These are phyloP conservation scores for Gracilariopsis chorda DNA, from an alignment of 23 red algal genomes.

Conservation along the genomic window DNA sequence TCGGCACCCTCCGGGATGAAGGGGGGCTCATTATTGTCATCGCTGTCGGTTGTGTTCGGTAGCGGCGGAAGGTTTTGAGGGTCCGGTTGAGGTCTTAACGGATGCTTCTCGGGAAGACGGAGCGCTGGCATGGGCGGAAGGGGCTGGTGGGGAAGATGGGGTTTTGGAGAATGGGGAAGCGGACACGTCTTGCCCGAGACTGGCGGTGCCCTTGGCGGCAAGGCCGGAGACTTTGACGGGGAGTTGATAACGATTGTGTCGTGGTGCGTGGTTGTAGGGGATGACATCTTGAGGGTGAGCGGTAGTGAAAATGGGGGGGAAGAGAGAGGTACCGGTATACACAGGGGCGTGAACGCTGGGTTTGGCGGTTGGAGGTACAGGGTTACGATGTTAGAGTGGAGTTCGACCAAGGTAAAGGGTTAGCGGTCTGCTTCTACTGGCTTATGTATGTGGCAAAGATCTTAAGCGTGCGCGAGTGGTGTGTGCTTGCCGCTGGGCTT, in stretches of 20 bases:
- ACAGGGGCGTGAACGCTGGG: too few species aligned
- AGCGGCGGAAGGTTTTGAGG: neutral
- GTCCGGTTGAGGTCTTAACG: neutral
- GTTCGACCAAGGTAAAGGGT: too few species aligned
- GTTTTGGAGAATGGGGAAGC: slow-evolving; percentile 3
- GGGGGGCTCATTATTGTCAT: neutral
- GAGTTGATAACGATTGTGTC: slow-evolving; percentile 11
- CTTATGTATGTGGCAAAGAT: too few species aligned
- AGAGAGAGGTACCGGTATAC: too few species aligned
- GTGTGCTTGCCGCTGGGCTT: too few species aligned
- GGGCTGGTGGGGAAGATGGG: slow-evolving; percentile 9
- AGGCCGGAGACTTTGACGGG: neutral
- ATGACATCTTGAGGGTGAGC: neutral
- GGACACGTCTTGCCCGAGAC: neutral
- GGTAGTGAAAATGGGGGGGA: too few species aligned
- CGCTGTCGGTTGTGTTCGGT: neutral
- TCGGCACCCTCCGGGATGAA: neutral
- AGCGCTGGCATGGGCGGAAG: neutral
- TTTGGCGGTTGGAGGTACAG: too few species aligned
- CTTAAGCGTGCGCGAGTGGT: too few species aligned
- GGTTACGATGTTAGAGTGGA: too few species aligned
- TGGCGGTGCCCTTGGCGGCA: neutral
- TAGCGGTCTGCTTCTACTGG: too few species aligned
- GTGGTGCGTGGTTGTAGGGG: slow-evolving; percentile 10
- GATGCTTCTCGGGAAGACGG: neutral